These are phyloP conservation scores for Cladosporium sphaerospermum DNA, from an alignment of 2,329 filamentous ascomycete genomes.

Conservation along the genomic window DNA sequence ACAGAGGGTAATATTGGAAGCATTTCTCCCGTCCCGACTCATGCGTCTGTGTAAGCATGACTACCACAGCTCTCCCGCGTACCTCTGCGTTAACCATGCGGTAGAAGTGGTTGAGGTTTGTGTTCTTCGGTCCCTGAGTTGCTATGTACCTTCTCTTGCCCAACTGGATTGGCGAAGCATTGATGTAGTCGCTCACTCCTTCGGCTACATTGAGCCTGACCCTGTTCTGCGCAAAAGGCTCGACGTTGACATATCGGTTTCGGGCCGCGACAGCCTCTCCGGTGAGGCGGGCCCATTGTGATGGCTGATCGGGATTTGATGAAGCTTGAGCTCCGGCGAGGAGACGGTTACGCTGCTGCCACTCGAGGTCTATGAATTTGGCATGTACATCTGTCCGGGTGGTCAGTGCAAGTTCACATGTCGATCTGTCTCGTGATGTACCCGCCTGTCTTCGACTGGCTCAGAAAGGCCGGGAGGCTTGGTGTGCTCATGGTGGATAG, in stretches of 20 bases:
- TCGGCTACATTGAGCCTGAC: constrained; percentile 73
- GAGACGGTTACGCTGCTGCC: constrained; percentile 52
- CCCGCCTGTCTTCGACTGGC: constrained; percentile 44
- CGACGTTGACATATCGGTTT: constrained; percentile 85
- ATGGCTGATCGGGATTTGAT: constrained; percentile 35
- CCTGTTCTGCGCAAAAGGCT: constrained; percentile 82
- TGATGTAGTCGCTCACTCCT: constrained; percentile 51
- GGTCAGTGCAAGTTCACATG: constrained; percentile 17
- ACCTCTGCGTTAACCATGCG: constrained; percentile 77
- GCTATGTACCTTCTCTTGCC: constrained; percentile 67
- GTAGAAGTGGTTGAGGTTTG: constrained; percentile 78
- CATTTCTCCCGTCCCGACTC: constrained; percentile 78
- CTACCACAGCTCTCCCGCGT: constrained; percentile 60
- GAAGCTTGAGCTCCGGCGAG: constrained; percentile 38
- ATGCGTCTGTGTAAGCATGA: constrained; percentile 89
- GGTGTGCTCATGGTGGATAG: constrained; percentile 10
- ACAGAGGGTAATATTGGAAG: constrained; percentile 66
- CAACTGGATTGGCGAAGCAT: constrained; percentile 43
- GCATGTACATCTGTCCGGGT: constrained; percentile 45
- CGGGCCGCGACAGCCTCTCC: constrained; percentile 53
- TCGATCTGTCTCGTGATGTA: constrained; percentile 7
- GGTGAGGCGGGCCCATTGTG: constrained; percentile 54
- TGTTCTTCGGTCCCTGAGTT: constrained; percentile 75
- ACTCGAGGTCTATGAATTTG: constrained; percentile 58
- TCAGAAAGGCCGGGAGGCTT: constrained; percentile 49